Percentiles rank a stretch among this genome's conserved stretches.
These are phyloP conservation scores for Murraya koenigii DNA, from an alignment of 345 rosid species.

Conservation along the genomic window DNA sequence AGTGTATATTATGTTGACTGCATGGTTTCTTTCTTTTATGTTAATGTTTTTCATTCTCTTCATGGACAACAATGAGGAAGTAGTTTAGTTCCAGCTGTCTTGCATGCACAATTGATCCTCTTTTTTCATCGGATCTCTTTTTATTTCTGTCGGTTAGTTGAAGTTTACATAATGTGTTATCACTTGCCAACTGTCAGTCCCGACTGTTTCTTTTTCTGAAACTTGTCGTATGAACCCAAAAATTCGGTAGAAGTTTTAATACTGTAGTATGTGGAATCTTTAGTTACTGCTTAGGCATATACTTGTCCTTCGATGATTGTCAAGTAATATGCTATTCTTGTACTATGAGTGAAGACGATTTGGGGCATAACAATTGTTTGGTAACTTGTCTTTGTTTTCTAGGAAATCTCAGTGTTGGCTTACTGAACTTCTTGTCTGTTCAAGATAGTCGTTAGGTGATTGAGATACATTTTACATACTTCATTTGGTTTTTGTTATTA, in stretches of 20 bases:
- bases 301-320: not conserved
- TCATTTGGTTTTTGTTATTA: not conserved
- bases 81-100: not conserved
- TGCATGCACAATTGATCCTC: not conserved
- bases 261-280: not conserved
- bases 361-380: not conserved
- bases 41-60: not conserved
- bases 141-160: not conserved
- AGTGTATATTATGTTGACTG: not conserved
- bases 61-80: not conserved
- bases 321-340: not conserved
- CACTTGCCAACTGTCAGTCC: not conserved
- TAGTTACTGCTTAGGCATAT: not conserved
- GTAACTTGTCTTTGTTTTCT: not conserved
- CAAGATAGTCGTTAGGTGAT: not conserved
- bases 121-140: not conserved
- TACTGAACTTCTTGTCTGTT: not conserved
- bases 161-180: not conserved
- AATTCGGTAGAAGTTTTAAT: not conserved
- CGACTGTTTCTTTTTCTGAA: not conserved
- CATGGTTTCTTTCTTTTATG: not conserved
- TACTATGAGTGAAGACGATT: not conserved
- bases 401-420: not conserved
- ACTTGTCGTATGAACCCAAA: not conserved
- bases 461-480: not conserved